Evolutionary conservation across 2,329 filamentous ascomycete genomes (phyloP), one percentile per base, ranked within the genome.

Genomic region (Pleurostoma richardsiae): DNA sequence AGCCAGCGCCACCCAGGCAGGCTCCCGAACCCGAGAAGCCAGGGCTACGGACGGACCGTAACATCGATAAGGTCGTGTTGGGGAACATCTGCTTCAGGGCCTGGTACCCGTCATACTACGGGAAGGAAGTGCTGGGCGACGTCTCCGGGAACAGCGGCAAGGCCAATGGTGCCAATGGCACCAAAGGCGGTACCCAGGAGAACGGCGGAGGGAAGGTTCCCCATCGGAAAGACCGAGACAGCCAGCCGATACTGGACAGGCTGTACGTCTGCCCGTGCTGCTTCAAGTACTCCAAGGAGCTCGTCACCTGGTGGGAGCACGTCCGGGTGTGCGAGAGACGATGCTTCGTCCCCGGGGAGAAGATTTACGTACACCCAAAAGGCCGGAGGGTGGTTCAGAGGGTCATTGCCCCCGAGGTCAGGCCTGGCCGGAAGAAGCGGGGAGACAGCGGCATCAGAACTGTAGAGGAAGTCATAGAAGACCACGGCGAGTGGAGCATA

Each of bases 71-170:
- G 62, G 88, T 96, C 44, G 85, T 95, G 46, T 75, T 96, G 51
- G 92, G 91, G 4, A 82, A 90, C 57, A 75, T 94, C 30, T 82
- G 84, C 57, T 95, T 96, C 70, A 83, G 85, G 57, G 87, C 91
- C 3, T 96, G 91, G 90, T 96, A 94, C 64, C 89, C 90, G 6
- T 95, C 89, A 11, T 94, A 91, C 65, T 96, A 96, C 64, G 75
- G 74, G 69, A 95, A 80, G 72, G 90, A 84, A 47, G 71, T 83
- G 6, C 66, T 84, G 4, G 79, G 79, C 10, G 77, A 81, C 46
- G 57, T 65, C 4, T 54, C 68, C 3, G 60, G 60, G 27, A 61
- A 58, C 48, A 53, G 49, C 19, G 50, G 51, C 39, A 52, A 56
- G 50, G 49, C 46, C 31, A 61, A 61, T 5, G 63, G 64, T 44